Percentiles rank a stretch among this genome's conserved stretches.
Conservation (phyloP, 257 asterid genomes). For the Osmanthus fragrans region DNA sequence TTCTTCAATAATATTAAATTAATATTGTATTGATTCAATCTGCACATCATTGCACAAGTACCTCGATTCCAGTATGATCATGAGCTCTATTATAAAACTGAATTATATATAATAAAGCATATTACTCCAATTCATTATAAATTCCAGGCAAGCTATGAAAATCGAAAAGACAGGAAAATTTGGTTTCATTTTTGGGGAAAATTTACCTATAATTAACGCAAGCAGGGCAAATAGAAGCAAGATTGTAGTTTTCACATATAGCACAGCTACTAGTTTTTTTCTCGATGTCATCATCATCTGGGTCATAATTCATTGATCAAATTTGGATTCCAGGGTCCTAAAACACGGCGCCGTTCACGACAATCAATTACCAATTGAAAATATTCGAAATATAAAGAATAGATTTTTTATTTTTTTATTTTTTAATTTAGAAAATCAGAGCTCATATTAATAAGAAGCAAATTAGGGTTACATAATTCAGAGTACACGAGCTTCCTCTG, state of each 20-base stretch:
- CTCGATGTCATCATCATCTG: constrained; percentile 40
- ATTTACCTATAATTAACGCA: constrained; percentile 85
- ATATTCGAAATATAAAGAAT: neutral
- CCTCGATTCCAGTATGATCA: constrained; percentile 13
- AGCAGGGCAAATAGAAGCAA: constrained; percentile 74
- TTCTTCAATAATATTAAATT: constrained; percentile 60
- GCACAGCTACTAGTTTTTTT: constrained; percentile 61
- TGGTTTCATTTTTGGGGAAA: neutral
- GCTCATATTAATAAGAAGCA: neutral
- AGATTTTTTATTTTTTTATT: too few relatives aligned
- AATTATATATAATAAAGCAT: neutral
- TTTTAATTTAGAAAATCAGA: too few relatives aligned
- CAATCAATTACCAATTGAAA: neutral
- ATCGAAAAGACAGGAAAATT: neutral
- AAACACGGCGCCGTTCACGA: neutral
- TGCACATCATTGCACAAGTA: constrained; percentile 33
- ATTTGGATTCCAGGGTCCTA: neutral
- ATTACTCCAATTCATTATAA: neutral
- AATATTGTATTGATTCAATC: constrained; percentile 67
- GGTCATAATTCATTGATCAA: neutral
- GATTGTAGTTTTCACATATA: constrained; percentile 77
- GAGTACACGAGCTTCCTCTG: neutral
- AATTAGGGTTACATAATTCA: too few relatives aligned
- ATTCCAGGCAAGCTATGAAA: neutral
- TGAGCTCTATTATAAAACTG: neutral